Evolutionary conservation across 2,329 filamentous ascomycete species (phyloP).

Genomic region (Camptophora hylomeconis): DNA sequence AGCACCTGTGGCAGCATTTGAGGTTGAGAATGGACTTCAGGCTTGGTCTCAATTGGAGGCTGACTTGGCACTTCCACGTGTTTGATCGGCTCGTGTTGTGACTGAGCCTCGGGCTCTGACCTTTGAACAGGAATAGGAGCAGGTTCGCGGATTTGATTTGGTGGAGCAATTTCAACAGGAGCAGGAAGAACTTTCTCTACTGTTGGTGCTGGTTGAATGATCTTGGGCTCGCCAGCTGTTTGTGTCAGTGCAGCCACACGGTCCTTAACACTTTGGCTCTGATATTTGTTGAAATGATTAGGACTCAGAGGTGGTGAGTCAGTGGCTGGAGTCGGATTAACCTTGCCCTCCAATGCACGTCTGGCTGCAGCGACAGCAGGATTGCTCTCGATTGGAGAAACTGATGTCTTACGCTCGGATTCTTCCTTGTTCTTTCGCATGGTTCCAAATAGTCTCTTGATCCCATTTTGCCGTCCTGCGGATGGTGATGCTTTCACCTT

Average conservation of each 20-base stretch:
- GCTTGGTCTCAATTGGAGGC: too few relatives aligned
- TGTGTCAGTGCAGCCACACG: conserved; percentile 13
- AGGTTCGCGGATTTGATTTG: conserved; percentile 14
- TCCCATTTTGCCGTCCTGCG: too few relatives aligned
- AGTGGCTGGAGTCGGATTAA: conserved; percentile 8
- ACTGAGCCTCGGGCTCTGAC: too few relatives aligned
- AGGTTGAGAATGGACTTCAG: too few relatives aligned
- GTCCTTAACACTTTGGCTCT: conserved; percentile 15
- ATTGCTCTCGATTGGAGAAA: conserved; percentile 8
- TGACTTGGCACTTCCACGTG: too few relatives aligned
- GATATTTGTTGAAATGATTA: conserved; percentile 11
- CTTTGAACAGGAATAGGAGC: too few relatives aligned
- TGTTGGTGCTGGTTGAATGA: too few relatives aligned
- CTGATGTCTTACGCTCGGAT: conserved; percentile 4
- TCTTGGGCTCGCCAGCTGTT: too few relatives aligned
- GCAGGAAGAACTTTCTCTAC: conserved; percentile 11
- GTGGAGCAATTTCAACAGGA: conserved; percentile 4
- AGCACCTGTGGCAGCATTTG: too few relatives aligned
- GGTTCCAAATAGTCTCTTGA: conserved; percentile 15
- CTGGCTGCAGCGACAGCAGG: conserved; percentile 15
- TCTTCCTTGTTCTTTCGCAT: conserved; percentile 11
- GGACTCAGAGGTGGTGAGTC: conserved; percentile 15
- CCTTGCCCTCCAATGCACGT: conserved; percentile 16
- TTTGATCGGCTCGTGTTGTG: too few relatives aligned
- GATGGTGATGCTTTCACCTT: too few relatives aligned